Base-by-base conservation (phyloP, 371 early-diverging fungal genomes). In the Mucor lusitanicus region DNA sequence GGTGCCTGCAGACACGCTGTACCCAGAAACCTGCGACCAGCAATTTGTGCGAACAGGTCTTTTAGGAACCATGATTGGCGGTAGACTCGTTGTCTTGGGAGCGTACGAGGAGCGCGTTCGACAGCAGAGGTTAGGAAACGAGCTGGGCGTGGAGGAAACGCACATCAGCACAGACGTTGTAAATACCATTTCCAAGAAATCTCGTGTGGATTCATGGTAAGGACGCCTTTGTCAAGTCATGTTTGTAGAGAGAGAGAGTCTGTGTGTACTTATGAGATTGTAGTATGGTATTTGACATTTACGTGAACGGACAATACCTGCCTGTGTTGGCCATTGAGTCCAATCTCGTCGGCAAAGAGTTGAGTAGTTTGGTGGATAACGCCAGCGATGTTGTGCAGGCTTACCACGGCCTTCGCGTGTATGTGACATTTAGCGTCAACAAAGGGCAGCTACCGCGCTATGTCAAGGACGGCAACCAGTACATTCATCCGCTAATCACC, bases 1-100 rank as follows among this genome's bases (percentile, higher is more conserved):
- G 3, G 82, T 87, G 0, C 83, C 84, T 7, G 69, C 84, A 0
- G 86, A 86, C 3, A 82, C 85, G 3, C 70, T 77, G 59, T 68
- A 72, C 7, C 82, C 85, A 3, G 88, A 88, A 37, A 67, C 73
- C 0, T 79, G 81, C 59, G 77, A 81, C 57, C 83, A 81, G 63
- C 74, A 86, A 37, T 93, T 92, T 69, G 71, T 94, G 61, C 80
- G 94, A 55, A 94, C 95, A 5, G 95, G 95, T 2, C 75, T 93
- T 17, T 78, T 92, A 57, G 96, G 95, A 7, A 88, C 91, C 13
- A 65, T 94, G 48, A 85, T 93, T 48, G 90, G 87, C 39, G 92
- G 90, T 0, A 87, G 89, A 23, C 66, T 94, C 3, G 81, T 92
- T 19, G 74, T 92, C 15, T 85, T 94, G 70, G 94, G 94, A 17